Percentiles rank a stretch among this genome's conserved stretches.
Conservation (phyloP, 768 basidiomycete genomes). For the Termitomyces sp. region DNA sequence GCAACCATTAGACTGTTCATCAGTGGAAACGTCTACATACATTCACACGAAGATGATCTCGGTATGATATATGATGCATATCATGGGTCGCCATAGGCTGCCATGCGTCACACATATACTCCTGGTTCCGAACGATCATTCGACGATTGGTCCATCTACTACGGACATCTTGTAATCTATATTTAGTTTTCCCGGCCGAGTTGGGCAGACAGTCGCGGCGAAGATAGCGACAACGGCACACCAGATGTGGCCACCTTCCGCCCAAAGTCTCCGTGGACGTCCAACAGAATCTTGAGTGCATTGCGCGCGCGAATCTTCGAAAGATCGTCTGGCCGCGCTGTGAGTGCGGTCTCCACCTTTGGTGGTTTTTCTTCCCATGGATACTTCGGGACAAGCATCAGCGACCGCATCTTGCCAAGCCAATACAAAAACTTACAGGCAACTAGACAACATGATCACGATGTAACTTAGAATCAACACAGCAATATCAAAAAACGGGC, state of each 20-base stretch:
- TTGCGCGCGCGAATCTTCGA: conserved; percentile 89
- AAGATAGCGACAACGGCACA: conserved; percentile 34
- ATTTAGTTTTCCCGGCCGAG: conserved; percentile 15
- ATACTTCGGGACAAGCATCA: conserved; percentile 46
- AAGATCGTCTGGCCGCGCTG: conserved; percentile 74
- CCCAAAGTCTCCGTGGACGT: conserved; percentile 88
- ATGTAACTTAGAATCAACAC: neutral
- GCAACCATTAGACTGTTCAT: conserved; percentile 36
- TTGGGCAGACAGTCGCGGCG: conserved; percentile 34
- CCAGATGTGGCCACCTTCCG: conserved; percentile 45
- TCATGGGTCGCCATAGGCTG: conserved; percentile 16
- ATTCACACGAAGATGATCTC: conserved; percentile 19
- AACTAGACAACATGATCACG: conserved; percentile 30
- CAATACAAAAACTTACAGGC: conserved; percentile 36
- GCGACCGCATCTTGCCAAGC: conserved; percentile 14
- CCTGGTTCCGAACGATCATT: neutral
- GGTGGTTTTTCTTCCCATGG: conserved; percentile 72
- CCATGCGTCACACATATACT: conserved; percentile 12
- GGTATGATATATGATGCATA: conserved; percentile 17
- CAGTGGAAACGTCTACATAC: conserved; percentile 15
- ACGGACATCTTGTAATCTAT: conserved; percentile 9
- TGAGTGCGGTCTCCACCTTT: conserved; percentile 68
- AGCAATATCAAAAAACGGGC: conserved; percentile 16
- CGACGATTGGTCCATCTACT: conserved; percentile 16
- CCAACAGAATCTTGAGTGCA: conserved; percentile 88